Evolutionary conservation across 176 grass and related monocot genomes (phyloP).

Genomic region (Leersia perrieri): DNA sequence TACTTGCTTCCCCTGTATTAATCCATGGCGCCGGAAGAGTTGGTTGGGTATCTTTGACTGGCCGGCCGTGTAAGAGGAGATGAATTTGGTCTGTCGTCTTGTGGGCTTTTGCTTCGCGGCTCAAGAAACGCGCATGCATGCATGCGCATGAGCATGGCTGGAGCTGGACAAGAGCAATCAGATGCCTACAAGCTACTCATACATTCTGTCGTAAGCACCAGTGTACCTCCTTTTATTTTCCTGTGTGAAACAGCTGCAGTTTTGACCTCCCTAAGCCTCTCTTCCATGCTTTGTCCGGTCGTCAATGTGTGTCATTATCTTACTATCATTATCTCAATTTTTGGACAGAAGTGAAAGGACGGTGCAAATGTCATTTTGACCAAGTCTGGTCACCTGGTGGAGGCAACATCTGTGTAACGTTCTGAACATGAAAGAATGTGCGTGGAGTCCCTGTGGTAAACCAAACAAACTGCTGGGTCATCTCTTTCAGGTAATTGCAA

Average conservation of each 20-base stretch:
- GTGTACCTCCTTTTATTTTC: background rate
- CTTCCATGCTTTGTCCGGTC: background rate
- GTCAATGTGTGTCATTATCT: background rate
- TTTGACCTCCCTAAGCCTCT: conserved; percentile 4
- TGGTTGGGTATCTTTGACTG: conserved; percentile 30
- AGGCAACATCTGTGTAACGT: background rate
- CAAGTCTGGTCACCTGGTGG: background rate
- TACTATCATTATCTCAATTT: background rate
- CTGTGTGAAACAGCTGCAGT: conserved; percentile 23
- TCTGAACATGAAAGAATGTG: background rate
- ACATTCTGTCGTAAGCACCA: background rate
- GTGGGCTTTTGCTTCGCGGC: conserved; percentile 10
- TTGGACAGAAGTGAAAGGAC: background rate
- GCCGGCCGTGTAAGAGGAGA: background rate
- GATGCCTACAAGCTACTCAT: background rate
- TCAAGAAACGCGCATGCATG: conserved; percentile 13
- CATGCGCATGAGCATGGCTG: background rate
- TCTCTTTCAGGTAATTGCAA: background rate
- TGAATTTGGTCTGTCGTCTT: background rate
- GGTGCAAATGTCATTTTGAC: background rate
- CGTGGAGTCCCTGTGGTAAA: background rate
- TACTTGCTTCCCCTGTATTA: background rate
- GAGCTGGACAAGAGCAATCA: background rate
- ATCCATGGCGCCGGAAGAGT: conserved; percentile 21
- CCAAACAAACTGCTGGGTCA: background rate